Conservation (phyloP, 495 filamentous ascomycete genomes). For the Aspergillus taichungensis region DNA sequence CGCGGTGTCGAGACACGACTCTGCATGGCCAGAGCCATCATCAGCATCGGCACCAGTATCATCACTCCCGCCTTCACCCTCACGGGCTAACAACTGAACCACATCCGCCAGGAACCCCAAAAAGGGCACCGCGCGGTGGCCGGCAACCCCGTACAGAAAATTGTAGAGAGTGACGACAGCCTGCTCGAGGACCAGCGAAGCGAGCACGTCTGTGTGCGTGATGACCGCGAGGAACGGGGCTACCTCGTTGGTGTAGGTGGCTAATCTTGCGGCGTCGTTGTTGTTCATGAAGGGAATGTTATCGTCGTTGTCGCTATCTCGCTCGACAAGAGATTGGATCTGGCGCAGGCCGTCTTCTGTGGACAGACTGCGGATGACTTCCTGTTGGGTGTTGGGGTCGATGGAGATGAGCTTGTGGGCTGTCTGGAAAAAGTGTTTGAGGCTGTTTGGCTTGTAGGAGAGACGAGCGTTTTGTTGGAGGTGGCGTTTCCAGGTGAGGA, state of each 20-base stretch:
- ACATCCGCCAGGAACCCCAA: conserved; percentile 27
- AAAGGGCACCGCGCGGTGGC: conserved; percentile 34
- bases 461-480: not conserved
- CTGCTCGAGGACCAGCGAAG: conserved; percentile 46
- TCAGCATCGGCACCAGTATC: not conserved
- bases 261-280: too few species aligned
- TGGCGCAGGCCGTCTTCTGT: conserved; percentile 18
- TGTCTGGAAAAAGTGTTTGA: conserved; percentile 10
- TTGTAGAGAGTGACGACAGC: conserved; percentile 49
- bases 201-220: conserved; percentile 40
- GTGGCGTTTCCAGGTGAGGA: conserved; percentile 3
- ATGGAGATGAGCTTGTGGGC: conserved; percentile 16
- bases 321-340: conserved; percentile 19
- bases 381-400: conserved; percentile 16
- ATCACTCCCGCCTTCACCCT: not conserved
- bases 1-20: conserved; percentile 8
- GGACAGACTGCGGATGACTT: conserved; percentile 20
- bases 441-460: not conserved
- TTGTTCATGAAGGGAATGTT: conserved; percentile 14
- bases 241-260: conserved; percentile 14
- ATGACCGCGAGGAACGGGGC: conserved; percentile 46
- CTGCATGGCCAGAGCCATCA: too few species aligned
- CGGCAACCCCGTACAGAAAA: conserved; percentile 42
- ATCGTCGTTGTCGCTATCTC: conserved; percentile 12
- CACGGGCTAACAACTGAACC: conserved; percentile 1